These are phyloP conservation scores for Casuarina glauca DNA, from an alignment of 306 rosid species.

Conservation along the genomic window DNA sequence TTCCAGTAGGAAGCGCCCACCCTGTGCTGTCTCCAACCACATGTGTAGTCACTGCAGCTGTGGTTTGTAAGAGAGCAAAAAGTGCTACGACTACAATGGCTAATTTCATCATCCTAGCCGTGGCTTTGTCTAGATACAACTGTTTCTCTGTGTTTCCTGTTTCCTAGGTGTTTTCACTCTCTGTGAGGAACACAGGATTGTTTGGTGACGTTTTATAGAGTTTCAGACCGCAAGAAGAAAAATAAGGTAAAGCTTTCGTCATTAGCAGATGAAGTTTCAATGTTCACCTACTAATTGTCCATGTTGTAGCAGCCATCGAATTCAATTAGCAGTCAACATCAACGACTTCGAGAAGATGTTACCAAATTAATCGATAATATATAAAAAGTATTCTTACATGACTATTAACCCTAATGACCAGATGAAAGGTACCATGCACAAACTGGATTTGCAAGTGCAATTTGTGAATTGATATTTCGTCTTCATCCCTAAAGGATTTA, in stretches of 20 bases:
- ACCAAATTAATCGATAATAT: background rate
- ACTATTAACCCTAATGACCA: too few relatives aligned
- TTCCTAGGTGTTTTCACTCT: background rate
- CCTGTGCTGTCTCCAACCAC: slow-evolving; percentile 41
- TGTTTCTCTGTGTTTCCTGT: background rate
- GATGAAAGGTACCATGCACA: too few relatives aligned
- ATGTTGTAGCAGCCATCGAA: background rate
- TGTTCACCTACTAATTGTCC: background rate
- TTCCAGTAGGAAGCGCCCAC: slow-evolving; percentile 46
- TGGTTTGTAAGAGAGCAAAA: slow-evolving; percentile 22
- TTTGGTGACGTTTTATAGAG: slow-evolving; percentile 22
- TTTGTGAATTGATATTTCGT: too few relatives aligned
- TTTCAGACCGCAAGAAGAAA: background rate
- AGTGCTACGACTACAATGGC: slow-evolving; percentile 35
- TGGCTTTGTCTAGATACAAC: background rate
- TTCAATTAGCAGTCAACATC: background rate
- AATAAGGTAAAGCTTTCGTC: background rate
- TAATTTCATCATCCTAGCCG: slow-evolving; percentile 27
- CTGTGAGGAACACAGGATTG: background rate
- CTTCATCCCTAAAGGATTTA: too few relatives aligned
- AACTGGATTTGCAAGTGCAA: too few relatives aligned
- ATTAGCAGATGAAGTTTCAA: background rate
- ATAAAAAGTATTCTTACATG: background rate
- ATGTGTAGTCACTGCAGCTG: slow-evolving; percentile 32
- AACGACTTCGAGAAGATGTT: background rate